phyloP scores from a whole-genome alignment of 2,329 filamentous ascomycete genomes.

The Lasiodiplodia citricola region DNA sequence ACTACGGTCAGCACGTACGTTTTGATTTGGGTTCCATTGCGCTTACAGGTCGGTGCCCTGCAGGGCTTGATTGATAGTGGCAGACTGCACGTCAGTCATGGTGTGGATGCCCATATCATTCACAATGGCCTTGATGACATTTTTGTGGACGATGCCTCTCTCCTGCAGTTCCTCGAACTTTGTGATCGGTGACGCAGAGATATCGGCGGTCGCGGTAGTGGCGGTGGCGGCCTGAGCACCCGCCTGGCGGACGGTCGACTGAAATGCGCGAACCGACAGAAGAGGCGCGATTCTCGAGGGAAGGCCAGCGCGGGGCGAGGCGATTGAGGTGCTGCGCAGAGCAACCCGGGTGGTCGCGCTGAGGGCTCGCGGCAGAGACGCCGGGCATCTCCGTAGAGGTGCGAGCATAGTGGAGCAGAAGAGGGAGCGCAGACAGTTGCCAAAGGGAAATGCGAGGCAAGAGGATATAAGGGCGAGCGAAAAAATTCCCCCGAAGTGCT shows the following conservation, averaged over 20 bases:
- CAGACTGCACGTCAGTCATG: conserved; percentile 92
- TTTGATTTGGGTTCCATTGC: neutral
- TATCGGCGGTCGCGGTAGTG: conserved; percentile 28
- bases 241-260: conserved; percentile 20
- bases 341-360: conserved; percentile 9
- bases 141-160: conserved; percentile 63
- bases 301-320: neutral
- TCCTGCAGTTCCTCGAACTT: conserved; percentile 52
- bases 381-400: conserved; percentile 48
- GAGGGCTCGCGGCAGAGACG: conserved; percentile 41
- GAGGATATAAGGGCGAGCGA: neutral
- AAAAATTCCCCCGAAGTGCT: conserved; percentile 23
- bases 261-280: conserved; percentile 13
- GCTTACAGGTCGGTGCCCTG: conserved; percentile 82
- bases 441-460: no score
- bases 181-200: conserved; percentile 37
- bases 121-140: conserved; percentile 72
- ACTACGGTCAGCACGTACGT: conserved; percentile 29
- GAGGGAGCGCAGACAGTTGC: neutral
- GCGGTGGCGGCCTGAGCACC: conserved; percentile 27
- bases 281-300: neutral
- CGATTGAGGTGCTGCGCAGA: conserved; percentile 6
- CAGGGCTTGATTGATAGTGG: conserved; percentile 81
- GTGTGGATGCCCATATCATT: conserved; percentile 74
- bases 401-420: conserved; percentile 43